Base-by-base conservation (phyloP, 495 filamentous ascomycete genomes). In the Neurospora terricola region DNA sequence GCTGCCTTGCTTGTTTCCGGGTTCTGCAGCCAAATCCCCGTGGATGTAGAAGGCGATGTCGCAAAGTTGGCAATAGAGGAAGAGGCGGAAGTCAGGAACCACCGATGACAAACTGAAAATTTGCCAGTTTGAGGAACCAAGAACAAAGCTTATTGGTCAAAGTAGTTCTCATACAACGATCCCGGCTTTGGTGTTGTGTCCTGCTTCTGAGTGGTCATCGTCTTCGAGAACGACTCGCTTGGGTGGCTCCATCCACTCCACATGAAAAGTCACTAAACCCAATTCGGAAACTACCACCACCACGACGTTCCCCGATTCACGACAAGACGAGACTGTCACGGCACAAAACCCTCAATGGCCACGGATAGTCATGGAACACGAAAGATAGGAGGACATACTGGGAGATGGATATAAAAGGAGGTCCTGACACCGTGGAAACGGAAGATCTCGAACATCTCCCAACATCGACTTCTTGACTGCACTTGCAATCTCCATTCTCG, bases 61-160 rank as follows among this genome's bases (percentile, higher is more conserved):
- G n/a, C n/a, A n/a, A n/a, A n/a, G n/a, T n/a, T n/a, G n/a, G n/a
- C n/a, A n/a, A n/a, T n/a, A 6, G 18, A 18, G 7, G 18, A 45
- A 45, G 42, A 45, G 42, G 39, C 39, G 39, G 14, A 48, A 48
- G 8, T 54, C 45, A 5, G 11, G 23, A 62, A 62, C 11, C 45
- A 62, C 48, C 48, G 48, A 66, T 66, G 54, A 66, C 54, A 66
- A 66, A 66, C 54, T 66, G 54, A 66, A 66, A 66, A 66, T 66
- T 66, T 66, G 54, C 54, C 54, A 66, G 54, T 66, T 66, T 66
- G 14, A 66, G 54, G 54, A 62, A 66, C 0, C 27, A 66, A 66
- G 14, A 34, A 16, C 27, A 27, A 66, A 66, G 23, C 54, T 66
- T 14, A 66, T 66, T 66, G 54, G 54, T 66, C 27, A 66, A 30